phyloP scores from a whole-genome alignment of 169 alveolate species.

The Eimeria praecox region DNA sequence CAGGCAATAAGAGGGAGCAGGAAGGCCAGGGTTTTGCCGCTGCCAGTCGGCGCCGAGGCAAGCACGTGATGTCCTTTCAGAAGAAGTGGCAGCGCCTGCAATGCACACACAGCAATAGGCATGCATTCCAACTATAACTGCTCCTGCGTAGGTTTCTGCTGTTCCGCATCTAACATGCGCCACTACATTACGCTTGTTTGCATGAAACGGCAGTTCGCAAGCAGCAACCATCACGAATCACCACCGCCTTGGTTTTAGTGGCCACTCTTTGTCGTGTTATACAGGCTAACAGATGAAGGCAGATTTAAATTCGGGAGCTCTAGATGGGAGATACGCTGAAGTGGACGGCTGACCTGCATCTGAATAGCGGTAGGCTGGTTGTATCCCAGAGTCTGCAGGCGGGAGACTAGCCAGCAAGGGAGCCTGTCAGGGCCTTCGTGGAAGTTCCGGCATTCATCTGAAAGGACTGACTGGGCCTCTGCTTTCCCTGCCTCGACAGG shows the following conservation, averaged over 20 bases:
- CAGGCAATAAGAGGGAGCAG: constrained; percentile 89
- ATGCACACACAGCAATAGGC: neutral
- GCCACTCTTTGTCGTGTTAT: neutral
- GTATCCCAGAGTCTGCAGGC: constrained; percentile 28
- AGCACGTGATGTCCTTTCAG: constrained; percentile 88
- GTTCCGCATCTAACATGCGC: neutral
- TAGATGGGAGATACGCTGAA: neutral
- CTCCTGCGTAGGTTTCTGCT: neutral
- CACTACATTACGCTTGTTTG: neutral
- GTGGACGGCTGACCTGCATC: constrained; percentile 56
- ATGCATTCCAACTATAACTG: neutral
- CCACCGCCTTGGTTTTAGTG: neutral
- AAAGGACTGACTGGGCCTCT: neutral
- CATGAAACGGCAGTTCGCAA: neutral
- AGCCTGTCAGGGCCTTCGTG: constrained; percentile 24
- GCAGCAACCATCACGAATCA: neutral
- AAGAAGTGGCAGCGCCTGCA: constrained; percentile 89
- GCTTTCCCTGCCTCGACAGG: neutral
- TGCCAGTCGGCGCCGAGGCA: constrained; percentile 93
- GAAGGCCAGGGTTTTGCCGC: constrained; percentile 93
- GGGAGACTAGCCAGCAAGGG: constrained; percentile 44
- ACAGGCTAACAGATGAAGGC: neutral
- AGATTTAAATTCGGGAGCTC: neutral
- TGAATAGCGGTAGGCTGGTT: constrained; percentile 91
- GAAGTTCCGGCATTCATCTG: neutral